phyloP scores from a whole-genome alignment of 2,329 filamentous ascomycete genomes.

The Trichoderma hamatum region DNA sequence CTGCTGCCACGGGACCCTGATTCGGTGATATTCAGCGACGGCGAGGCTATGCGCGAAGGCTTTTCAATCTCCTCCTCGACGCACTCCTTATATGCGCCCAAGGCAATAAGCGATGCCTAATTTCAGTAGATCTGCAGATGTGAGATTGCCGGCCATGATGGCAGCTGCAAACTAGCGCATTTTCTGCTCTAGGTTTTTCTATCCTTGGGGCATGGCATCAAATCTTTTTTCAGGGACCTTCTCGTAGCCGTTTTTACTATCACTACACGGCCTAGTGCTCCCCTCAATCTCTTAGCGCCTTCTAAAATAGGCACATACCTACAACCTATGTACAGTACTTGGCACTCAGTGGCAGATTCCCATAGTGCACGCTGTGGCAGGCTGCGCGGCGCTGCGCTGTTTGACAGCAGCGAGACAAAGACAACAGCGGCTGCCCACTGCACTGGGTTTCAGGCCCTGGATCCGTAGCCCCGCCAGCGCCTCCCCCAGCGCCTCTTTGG shows the following conservation, averaged over 20 bases:
- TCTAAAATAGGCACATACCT: background rate
- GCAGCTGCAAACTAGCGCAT: background rate
- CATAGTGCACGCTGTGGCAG: background rate
- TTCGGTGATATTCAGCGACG: background rate
- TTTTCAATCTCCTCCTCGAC: background rate
- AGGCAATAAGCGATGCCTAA: slow-evolving; percentile 14
- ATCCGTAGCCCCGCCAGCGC: slow-evolving; percentile 10
- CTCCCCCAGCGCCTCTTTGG: slow-evolving; percentile 11
- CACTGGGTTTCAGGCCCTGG: slow-evolving; percentile 8
- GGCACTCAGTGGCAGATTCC: too few species aligned
- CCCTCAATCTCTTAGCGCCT: background rate
- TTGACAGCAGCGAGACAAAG: background rate
- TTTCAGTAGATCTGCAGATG: slow-evolving; percentile 19
- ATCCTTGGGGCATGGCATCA: background rate
- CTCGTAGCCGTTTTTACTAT: background rate
- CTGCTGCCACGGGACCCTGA: background rate
- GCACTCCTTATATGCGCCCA: background rate
- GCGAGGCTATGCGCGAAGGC: background rate
- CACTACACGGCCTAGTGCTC: background rate
- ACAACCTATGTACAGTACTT: too few species aligned
- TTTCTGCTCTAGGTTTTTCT: background rate
- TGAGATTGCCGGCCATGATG: slow-evolving; percentile 16
- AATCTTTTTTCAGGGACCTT: slow-evolving; percentile 2
- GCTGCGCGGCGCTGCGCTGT: background rate
- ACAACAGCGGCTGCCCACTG: background rate